phyloP scores from a whole-genome alignment of 805 yeast species.

The Sugiyamaella marilandica region DNA sequence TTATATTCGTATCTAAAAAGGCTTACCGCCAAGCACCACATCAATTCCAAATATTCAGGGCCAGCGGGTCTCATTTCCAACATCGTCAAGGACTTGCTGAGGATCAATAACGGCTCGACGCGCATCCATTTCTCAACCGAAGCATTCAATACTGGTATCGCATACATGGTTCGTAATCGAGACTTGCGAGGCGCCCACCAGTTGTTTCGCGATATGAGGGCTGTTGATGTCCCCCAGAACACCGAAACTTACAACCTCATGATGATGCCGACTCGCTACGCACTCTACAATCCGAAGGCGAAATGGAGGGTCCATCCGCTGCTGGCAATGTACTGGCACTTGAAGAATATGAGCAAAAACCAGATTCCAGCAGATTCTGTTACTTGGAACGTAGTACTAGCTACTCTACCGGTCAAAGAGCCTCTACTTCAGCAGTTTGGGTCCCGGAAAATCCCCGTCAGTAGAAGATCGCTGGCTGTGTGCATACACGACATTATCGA shows the following conservation, averaged over 20 bases:
- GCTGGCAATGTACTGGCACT: conserved; percentile 2
- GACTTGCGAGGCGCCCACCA: conserved; percentile 18
- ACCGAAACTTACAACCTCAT: conserved; percentile 20
- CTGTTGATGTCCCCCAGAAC: conserved; percentile 5
- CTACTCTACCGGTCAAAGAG: conserved; percentile 6
- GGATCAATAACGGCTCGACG: conserved; percentile 18
- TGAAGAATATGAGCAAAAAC: conserved; percentile 14
- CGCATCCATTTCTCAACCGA: conserved; percentile 10
- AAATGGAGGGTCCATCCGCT: conserved; percentile 15
- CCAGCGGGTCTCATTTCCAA: conserved; percentile 6
- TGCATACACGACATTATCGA: conserved; percentile 16
- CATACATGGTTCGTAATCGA: conserved; percentile 15
- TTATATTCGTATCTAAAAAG: conserved; percentile 2
- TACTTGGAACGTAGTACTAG: conserved; percentile 23
- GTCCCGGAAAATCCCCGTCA: conserved; percentile 12
- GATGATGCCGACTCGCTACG: conserved; percentile 10
- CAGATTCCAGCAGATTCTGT: conserved; percentile 16
- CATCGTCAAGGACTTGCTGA: conserved; percentile 17
- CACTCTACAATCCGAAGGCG: neutral
- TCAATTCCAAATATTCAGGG: neutral
- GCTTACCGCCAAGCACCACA: conserved; percentile 7
- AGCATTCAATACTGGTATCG: conserved; percentile 22
- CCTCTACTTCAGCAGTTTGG: conserved; percentile 6
- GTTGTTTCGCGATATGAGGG: conserved; percentile 17
- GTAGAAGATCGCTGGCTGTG: conserved; percentile 14